Base-by-base conservation (phyloP, 352 stramenopile genomes). In the Phytophthora sansomeana region DNA sequence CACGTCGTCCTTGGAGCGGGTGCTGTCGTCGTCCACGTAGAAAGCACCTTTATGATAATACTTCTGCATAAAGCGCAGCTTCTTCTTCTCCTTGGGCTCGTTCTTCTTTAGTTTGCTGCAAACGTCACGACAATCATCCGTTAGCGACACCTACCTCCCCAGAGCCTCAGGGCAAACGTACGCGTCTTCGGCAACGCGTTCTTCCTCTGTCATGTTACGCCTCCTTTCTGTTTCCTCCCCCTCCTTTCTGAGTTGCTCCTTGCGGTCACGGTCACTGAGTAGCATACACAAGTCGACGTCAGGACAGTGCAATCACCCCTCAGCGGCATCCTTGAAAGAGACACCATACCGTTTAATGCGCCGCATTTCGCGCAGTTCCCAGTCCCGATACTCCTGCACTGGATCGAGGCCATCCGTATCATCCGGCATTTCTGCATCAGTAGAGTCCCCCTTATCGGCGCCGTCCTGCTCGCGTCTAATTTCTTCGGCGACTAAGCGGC, bases 11-110 rank as follows among this genome's bases (percentile, higher is more conserved):
- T 96, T 90, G 19, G 89, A 81, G 38, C 82, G 69, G 21, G 98
- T 77, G 54, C 95, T 98, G 38, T 94, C 79, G 16, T 98, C 94
- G 63, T 98, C 97, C 83, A 99, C 96, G 71, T 99, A 99, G 59
- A 99, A 99, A 0, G 95, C 96, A 39, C 97, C 97, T 68, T 98
- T 98, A 80, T 99, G 97, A 76, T 99, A 98, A 71, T 99, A 99
- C 57, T 98, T 98, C 66, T 99, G 97, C 80, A 98, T 88, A 75
- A 98, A 98, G 61, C 96, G 98, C 51, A 90, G 89, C 73, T 97
- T 97, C 41, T 70, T 75, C 69, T 96, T 96, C 44, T 91, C 82
- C 54, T 92, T 91, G 0, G 83, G 81, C 50, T 85, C 70, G 39
- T 91, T 92, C 36, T 88, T 89, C 68, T 89, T 90, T n/a, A 91